These are phyloP conservation scores for Candida boidinii DNA, from an alignment of 805 yeast genomes.

Conservation along the genomic window DNA sequence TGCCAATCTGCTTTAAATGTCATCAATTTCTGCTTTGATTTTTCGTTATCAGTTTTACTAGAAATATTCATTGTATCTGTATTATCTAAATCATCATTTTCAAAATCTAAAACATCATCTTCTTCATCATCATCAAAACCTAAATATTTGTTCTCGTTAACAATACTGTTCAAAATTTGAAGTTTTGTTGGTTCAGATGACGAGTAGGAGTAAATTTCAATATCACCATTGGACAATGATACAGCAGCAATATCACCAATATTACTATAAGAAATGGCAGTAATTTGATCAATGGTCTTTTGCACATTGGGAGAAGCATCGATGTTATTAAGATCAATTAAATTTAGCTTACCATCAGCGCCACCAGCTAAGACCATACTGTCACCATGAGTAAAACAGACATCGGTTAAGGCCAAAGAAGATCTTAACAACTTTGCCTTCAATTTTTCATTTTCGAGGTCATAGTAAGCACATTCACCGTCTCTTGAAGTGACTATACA, in stretches of 20 bases:
- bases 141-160: conserved; percentile 26
- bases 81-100: conserved; percentile 7
- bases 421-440: conserved; percentile 34
- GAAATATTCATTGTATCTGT: conserved; percentile 1
- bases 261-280: conserved; percentile 46
- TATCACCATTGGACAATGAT: conserved; percentile 50
- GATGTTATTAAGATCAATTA: conserved; percentile 34
- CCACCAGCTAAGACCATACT: conserved; percentile 55
- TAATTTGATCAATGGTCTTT: conserved; percentile 44
- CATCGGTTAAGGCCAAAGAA: conserved; percentile 40
- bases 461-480: conserved; percentile 36
- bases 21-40: conserved; percentile 11
- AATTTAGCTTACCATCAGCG: conserved; percentile 48
- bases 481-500: conserved; percentile 28
- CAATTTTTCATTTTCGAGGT: conserved; percentile 18
- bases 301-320: conserved; percentile 22
- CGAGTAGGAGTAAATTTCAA: conserved; percentile 45
- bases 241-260: conserved; percentile 49
- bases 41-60: conserved; percentile 19
- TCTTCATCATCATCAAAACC: conserved; percentile 22
- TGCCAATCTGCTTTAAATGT: conserved; percentile 62
- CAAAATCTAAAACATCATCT: conserved; percentile 22
- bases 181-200: conserved; percentile 47
- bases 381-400: conserved; percentile 53
- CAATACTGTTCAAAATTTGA: conserved; percentile 31